Conservation (phyloP, 2,329 filamentous ascomycete genomes). For the Epichloe gansuensis region DNA sequence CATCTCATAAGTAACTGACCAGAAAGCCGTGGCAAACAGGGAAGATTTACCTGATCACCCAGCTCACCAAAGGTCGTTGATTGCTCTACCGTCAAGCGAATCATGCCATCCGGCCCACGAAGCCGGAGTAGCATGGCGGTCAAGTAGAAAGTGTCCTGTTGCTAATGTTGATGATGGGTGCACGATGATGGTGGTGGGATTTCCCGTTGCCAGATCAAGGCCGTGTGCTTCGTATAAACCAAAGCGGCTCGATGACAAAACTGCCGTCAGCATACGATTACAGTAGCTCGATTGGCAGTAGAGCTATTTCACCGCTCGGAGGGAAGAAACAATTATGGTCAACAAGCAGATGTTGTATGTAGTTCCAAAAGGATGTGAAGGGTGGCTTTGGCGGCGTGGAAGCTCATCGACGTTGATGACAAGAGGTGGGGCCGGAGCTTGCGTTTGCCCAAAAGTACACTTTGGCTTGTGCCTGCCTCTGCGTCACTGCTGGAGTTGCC, state of each 20-base stretch:
- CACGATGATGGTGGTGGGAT: not conserved
- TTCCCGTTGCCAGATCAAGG: not conserved
- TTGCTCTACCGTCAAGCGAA: conserved; percentile 67
- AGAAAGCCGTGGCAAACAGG: not conserved
- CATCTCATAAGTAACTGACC: not conserved
- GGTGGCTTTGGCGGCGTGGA: conserved; percentile 3
- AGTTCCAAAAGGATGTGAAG: not conserved
- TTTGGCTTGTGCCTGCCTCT: not conserved
- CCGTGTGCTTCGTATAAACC: not conserved
- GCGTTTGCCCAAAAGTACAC: not conserved
- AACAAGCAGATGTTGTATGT: not conserved
- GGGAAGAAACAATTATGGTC: not conserved
- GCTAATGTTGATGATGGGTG: not conserved
- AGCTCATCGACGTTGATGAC: conserved; percentile 7
- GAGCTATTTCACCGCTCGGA: not conserved
- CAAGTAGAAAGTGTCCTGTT: conserved; percentile 7
- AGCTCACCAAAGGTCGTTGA: conserved; percentile 58
- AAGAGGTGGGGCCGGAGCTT: conserved; percentile 2
- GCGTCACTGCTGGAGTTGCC: conserved; percentile 7
- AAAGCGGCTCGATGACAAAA: not conserved
- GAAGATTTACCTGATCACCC: conserved; percentile 32
- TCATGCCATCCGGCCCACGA: conserved; percentile 84
- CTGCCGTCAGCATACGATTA: not conserved
- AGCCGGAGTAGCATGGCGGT: conserved; percentile 67
- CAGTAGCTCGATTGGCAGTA: not conserved